Conservation (phyloP, 768 basidiomycete genomes). For the Tulasnella sp. region DNA sequence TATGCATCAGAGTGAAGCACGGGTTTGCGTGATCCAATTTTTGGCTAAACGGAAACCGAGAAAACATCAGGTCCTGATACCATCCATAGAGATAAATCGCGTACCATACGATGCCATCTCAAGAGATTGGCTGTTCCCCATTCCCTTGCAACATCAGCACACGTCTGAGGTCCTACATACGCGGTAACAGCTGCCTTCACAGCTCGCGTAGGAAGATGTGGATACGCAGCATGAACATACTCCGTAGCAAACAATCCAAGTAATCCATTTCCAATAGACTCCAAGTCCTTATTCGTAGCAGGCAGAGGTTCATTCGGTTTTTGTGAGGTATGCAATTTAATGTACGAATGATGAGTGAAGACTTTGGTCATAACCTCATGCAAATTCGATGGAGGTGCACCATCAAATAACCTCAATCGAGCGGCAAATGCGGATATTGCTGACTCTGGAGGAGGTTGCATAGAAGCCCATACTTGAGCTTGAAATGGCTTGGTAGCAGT, state of each 20-base stretch:
- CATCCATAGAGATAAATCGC: not conserved
- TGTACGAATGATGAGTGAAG: conserved; percentile 67
- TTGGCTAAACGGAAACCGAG: not conserved
- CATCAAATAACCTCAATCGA: conserved; percentile 52
- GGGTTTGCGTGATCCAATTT: conserved; percentile 27
- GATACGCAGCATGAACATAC: conserved; percentile 65
- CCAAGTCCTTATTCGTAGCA: conserved; percentile 60
- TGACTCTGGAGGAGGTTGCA: conserved; percentile 58
- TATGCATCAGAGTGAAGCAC: conserved; percentile 76
- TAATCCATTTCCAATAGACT: conserved; percentile 69
- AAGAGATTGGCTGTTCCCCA: conserved; percentile 66
- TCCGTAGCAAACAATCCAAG: conserved; percentile 86
- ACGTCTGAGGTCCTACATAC: conserved; percentile 76
- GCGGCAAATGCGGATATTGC: conserved; percentile 65
- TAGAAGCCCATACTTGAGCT: conserved; percentile 39
- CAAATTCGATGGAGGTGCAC: not conserved
- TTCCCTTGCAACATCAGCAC: conserved; percentile 73
- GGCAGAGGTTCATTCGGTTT: conserved; percentile 42
- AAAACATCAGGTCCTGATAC: not conserved
- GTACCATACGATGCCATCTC: conserved; percentile 39
- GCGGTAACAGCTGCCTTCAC: conserved; percentile 85
- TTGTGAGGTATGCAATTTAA: conserved; percentile 41
- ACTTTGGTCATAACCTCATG: conserved; percentile 32
- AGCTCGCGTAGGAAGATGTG: conserved; percentile 83
- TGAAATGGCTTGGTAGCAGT: conserved; percentile 14